Evolutionary conservation across 208 protist genomes (phyloP).

Genomic region (Vickermania spadyakhi): DNA sequence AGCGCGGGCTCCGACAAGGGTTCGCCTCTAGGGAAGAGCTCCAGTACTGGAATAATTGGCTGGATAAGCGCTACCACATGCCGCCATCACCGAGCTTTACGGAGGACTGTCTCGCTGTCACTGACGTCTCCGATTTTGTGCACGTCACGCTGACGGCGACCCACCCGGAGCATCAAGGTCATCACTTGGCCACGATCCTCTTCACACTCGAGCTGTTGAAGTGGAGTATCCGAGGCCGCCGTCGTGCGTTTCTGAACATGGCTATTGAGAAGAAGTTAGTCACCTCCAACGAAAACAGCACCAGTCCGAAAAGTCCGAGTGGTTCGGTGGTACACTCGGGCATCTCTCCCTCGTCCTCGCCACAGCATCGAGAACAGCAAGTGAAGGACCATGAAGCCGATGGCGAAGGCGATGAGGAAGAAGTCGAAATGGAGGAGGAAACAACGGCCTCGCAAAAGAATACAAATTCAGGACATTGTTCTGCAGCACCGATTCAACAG

Average conservation of each 20-base stretch:
- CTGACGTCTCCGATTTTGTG: slow-evolving; percentile 69
- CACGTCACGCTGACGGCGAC: slow-evolving; percentile 83
- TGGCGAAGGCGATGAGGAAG: background rate
- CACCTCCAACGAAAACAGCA: slow-evolving; percentile 10
- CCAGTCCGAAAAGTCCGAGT: background rate
- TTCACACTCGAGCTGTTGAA: slow-evolving; percentile 67
- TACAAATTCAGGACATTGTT: no score
- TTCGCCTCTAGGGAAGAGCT: slow-evolving; percentile 17
- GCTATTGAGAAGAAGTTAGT: slow-evolving; percentile 75
- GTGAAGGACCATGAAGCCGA: no score
- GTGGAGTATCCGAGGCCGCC: slow-evolving; percentile 70
- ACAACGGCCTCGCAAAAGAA: no score
- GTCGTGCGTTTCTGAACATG: slow-evolving; percentile 73
- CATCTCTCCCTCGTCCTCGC: no score
- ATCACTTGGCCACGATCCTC: slow-evolving; percentile 50
- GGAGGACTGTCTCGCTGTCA: slow-evolving; percentile 38
- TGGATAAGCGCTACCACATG: slow-evolving; percentile 17
- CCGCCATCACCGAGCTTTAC: slow-evolving; percentile 9
- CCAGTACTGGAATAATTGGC: slow-evolving; percentile 3
- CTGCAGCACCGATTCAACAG: no score
- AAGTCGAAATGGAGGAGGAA: slow-evolving; percentile 15
- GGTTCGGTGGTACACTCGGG: background rate
- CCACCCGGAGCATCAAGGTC: slow-evolving; percentile 31
- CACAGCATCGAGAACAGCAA: no score
- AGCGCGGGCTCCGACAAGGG: slow-evolving; percentile 42